Conservation (phyloP, 192 early-diverging fungal genomes). For the Gryganskiella cystojenkinii region DNA sequence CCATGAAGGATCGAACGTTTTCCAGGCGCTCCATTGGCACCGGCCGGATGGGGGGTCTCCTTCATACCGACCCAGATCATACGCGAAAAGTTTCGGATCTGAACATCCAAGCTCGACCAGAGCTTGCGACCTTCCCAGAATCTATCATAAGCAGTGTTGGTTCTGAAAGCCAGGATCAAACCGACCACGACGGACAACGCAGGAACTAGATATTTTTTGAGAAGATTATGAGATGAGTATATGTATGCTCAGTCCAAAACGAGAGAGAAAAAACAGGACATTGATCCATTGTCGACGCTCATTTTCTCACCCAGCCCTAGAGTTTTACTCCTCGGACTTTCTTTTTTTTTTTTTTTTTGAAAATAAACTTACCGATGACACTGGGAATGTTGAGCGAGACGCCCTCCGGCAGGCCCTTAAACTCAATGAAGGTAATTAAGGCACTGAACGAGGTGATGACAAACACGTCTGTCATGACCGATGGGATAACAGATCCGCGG, state of each 20-base stretch:
- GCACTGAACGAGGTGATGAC: slow-evolving; percentile 28
- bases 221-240: background rate
- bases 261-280: background rate
- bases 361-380: slow-evolving; percentile 40
- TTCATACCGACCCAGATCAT: slow-evolving; percentile 55
- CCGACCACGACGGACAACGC: slow-evolving; percentile 50
- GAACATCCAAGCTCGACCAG: slow-evolving; percentile 46
- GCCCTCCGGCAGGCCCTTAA: background rate
- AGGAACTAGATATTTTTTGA: slow-evolving; percentile 18
- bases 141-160: slow-evolving; percentile 55
- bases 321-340: background rate
- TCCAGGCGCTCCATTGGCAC: background rate
- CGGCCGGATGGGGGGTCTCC: slow-evolving; percentile 15
- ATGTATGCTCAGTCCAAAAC: background rate
- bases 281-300: background rate
- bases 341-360: background rate
- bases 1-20: background rate
- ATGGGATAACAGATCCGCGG: slow-evolving; percentile 44
- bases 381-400: slow-evolving; percentile 18
- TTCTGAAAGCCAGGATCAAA: slow-evolving; percentile 51
- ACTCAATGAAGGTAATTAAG: slow-evolving; percentile 14
- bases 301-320: background rate
- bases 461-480: slow-evolving; percentile 27
- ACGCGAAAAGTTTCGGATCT: slow-evolving; percentile 52
- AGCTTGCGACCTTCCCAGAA: slow-evolving; percentile 58